These are phyloP conservation scores for Apiotrichum gamsii DNA, from an alignment of 1,284 basidiomycete genomes.

Conservation along the genomic window DNA sequence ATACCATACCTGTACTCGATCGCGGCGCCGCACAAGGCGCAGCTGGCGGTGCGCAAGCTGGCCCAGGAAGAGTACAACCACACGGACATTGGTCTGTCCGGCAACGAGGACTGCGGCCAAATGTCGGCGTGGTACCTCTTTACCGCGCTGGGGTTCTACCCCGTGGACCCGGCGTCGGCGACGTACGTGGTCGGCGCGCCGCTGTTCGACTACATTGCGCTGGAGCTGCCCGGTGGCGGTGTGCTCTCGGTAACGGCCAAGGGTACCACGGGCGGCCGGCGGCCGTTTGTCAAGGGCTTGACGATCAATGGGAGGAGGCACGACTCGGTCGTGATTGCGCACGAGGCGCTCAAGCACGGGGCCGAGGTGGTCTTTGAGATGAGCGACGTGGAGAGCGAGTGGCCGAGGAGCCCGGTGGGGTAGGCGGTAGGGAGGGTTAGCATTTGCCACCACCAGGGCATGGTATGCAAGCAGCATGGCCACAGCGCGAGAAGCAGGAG, in stretches of 20 bases:
- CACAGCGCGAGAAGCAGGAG: too few species aligned
- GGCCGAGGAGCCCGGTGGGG: too few species aligned
- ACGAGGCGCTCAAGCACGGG: conserved; percentile 54
- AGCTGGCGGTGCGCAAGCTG: conserved; percentile 63
- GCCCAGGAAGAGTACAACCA: conserved; percentile 61
- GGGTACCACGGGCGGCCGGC: conserved; percentile 52
- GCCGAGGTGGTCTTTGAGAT: conserved; percentile 61
- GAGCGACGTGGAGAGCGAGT: conserved; percentile 52
- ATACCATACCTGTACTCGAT: conserved; percentile 69
- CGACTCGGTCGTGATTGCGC: conserved; percentile 53
- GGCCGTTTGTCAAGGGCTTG: conserved; percentile 57
- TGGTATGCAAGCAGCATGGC: too few species aligned
- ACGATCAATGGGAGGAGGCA: conserved; percentile 53
- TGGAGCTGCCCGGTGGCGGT: conserved; percentile 53
- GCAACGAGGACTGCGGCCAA: conserved; percentile 80
- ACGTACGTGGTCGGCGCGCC: conserved; percentile 73
- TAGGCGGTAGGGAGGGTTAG: too few species aligned
- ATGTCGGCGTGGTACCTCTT: conserved; percentile 85
- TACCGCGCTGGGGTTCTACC: conserved; percentile 74
- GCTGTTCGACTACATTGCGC: conserved; percentile 82
- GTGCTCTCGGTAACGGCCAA: conserved; percentile 49
- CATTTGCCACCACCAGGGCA: too few species aligned
- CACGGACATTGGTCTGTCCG: conserved; percentile 49
- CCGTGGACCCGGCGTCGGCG: conserved; percentile 70
- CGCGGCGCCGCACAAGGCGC: conserved; percentile 62